These are phyloP conservation scores for Pterocarpus macrocarpus DNA, from an alignment of 306 rosid genomes.

Conservation along the genomic window DNA sequence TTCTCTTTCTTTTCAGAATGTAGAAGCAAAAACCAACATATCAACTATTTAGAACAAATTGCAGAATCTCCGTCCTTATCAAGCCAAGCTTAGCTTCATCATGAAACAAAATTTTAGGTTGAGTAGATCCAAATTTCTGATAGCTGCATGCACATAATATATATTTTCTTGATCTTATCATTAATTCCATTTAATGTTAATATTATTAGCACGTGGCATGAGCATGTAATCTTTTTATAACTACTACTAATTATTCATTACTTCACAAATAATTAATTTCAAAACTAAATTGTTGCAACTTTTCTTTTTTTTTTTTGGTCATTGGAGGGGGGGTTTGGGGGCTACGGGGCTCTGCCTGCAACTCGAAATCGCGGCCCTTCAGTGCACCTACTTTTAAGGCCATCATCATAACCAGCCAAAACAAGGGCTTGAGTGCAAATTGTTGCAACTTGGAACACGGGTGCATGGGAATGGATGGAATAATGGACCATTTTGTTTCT, in stretches of 20 bases:
- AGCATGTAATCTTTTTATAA: neutral
- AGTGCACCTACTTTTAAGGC: too few relatives aligned
- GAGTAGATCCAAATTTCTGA: neutral
- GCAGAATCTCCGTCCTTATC: neutral
- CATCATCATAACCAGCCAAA: too few relatives aligned
- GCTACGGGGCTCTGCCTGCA: too few relatives aligned
- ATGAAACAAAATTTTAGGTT: neutral
- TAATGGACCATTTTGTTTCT: neutral
- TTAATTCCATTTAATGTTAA: constrained; percentile 2
- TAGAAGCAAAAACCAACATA: too few relatives aligned
- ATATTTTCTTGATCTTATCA: neutral
- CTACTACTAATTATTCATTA: neutral
- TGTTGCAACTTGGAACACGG: neutral
- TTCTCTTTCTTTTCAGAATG: too few relatives aligned
- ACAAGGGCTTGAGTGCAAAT: too few relatives aligned
- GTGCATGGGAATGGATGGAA: neutral
- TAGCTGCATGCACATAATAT: neutral
- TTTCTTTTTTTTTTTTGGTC: too few relatives aligned
- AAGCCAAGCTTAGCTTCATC: neutral
- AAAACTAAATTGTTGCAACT: neutral
- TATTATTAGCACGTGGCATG: neutral
- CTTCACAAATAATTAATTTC: neutral
- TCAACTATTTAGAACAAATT: too few relatives aligned
- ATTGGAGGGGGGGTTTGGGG: too few relatives aligned
- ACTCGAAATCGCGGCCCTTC: too few relatives aligned